These are phyloP conservation scores for Nakazawaea laoshanensis DNA, from an alignment of 805 yeast genomes.

Conservation along the genomic window DNA sequence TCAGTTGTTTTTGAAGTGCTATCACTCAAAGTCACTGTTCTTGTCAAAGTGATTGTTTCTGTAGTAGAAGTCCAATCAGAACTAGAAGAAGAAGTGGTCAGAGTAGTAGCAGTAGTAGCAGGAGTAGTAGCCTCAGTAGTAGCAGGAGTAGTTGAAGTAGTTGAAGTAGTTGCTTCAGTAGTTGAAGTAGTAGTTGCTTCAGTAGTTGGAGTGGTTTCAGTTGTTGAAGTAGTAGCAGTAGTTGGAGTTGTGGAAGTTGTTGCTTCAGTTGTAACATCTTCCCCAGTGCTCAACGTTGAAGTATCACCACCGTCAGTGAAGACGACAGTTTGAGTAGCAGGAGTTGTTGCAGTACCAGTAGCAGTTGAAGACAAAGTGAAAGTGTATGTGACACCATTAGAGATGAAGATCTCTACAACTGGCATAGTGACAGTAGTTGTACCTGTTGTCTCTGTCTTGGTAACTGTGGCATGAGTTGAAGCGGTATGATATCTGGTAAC, in stretches of 20 bases:
- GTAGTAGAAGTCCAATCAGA: slow-evolving; percentile 12
- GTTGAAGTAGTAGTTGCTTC: slow-evolving; percentile 14
- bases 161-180: slow-evolving; percentile 8
- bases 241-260: slow-evolving; percentile 12
- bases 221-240: slow-evolving; percentile 11
- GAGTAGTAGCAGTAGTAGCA: slow-evolving; percentile 12
- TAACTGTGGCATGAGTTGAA: slow-evolving; percentile 21
- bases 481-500: slow-evolving; percentile 23
- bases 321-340: slow-evolving; percentile 12
- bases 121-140: slow-evolving; percentile 11
- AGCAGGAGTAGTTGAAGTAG: slow-evolving; percentile 11
- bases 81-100: slow-evolving; percentile 13
- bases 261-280: slow-evolving; percentile 10
- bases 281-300: slow-evolving; percentile 11
- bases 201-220: slow-evolving; percentile 15
- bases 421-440: slow-evolving; percentile 44
- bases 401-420: slow-evolving; percentile 42
- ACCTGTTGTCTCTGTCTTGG: slow-evolving; percentile 25
- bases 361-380: slow-evolving; percentile 32
- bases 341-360: slow-evolving; percentile 17
- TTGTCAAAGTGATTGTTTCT: slow-evolving; percentile 11
- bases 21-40: slow-evolving; percentile 11
- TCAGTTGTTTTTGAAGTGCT: not conserved
- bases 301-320: slow-evolving; percentile 11
- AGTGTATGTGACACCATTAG: slow-evolving; percentile 44